Conservation (phyloP, 768 basidiomycete species). For the Suillus decipiens region DNA sequence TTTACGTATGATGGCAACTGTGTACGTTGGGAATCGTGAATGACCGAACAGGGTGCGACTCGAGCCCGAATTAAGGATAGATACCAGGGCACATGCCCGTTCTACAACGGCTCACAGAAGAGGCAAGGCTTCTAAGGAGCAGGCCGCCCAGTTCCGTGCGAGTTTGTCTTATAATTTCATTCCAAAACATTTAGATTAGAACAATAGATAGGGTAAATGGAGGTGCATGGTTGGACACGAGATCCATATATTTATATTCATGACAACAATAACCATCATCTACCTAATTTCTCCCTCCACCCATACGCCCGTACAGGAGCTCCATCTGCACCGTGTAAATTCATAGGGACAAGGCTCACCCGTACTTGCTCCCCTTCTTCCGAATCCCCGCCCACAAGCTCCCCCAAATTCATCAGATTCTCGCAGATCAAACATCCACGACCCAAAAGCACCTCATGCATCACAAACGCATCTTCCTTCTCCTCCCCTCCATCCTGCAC, state of each 20-base stretch:
- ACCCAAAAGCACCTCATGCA: slow-evolving; percentile 64
- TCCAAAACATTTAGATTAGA: not conserved
- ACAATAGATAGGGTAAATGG: not conserved
- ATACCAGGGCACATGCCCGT: too few species aligned
- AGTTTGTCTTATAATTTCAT: slow-evolving; percentile 1
- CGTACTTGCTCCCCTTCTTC: slow-evolving; percentile 33
- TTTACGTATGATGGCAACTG: not conserved
- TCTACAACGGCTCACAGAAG: not conserved
- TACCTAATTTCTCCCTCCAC: slow-evolving; percentile 32
- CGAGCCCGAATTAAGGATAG: not conserved
- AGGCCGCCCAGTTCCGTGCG: not conserved
- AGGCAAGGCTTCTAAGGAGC: not conserved
- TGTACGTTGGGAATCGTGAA: not conserved
- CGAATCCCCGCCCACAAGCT: slow-evolving; percentile 29
- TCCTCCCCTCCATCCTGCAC: slow-evolving; percentile 14
- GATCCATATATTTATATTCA: not conserved
- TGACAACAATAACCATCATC: not conserved
- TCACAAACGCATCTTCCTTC: slow-evolving; percentile 39
- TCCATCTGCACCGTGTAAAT: slow-evolving; percentile 60
- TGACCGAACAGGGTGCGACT: not conserved
- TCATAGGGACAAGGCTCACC: slow-evolving; percentile 61
- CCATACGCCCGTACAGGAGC: slow-evolving; percentile 75
- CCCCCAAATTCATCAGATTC: slow-evolving; percentile 60
- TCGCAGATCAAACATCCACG: slow-evolving; percentile 67
- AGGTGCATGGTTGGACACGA: not conserved